Percentiles rank a stretch among this genome's conserved stretches.
Evolutionary conservation across 805 yeast species (phyloP).

Genomic region (Metschnikowia koreensis): DNA sequence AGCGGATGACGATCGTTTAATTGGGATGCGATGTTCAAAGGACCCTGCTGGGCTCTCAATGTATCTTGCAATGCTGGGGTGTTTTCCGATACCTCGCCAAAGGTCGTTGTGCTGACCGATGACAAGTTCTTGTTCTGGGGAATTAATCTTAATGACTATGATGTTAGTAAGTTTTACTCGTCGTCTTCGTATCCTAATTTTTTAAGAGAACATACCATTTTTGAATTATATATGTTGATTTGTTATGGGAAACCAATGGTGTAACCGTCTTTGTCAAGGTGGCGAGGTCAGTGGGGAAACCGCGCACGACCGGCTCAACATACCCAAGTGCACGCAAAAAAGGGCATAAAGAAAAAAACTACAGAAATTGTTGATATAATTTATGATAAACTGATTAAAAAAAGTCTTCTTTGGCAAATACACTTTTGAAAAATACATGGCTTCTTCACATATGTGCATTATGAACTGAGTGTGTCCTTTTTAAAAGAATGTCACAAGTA

Average conservation of each 20-base stretch:
- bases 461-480: too few relatives aligned
- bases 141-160: slow-evolving; percentile 49
- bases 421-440: too few relatives aligned
- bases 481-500: too few relatives aligned
- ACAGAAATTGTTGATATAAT: too few relatives aligned
- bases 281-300: slow-evolving; percentile 5
- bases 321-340: too few relatives aligned
- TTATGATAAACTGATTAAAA: too few relatives aligned
- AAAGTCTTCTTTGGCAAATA: too few relatives aligned
- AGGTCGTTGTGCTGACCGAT: slow-evolving; percentile 49
- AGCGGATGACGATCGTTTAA: slow-evolving; percentile 83
- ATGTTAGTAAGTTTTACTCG: slow-evolving; percentile 7
- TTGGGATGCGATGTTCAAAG: slow-evolving; percentile 55
- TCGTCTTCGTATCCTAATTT: neutral
- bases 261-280: neutral
- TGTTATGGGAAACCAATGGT: neutral
- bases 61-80: slow-evolving; percentile 72
- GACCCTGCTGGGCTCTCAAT: slow-evolving; percentile 64
- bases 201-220: slow-evolving; percentile 11
- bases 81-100: slow-evolving; percentile 57
- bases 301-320: slow-evolving; percentile 4
- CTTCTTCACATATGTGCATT: too few relatives aligned
- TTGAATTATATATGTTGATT: neutral
- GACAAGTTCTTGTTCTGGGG: slow-evolving; percentile 51
- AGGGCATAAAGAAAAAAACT: too few relatives aligned